Evolutionary conservation across 2,329 filamentous ascomycete species (phyloP), one percentile per base, ranked within the genome.

Genomic region (Stagonosporopsis vannaccii): DNA sequence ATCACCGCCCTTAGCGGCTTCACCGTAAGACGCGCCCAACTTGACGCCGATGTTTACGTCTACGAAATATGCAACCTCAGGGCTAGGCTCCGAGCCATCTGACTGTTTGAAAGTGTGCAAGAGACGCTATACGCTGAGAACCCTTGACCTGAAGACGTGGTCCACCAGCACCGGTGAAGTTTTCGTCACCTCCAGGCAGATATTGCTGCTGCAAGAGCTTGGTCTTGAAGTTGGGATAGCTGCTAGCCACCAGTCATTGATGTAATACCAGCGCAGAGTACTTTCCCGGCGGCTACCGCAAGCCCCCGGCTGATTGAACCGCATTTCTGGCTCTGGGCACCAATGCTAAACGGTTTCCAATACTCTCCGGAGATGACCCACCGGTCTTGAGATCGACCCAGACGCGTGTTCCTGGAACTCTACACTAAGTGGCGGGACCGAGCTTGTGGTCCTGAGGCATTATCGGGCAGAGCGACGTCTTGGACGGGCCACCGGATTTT

Each of bases 101-200:
- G 67, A 69, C 64, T 48, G 54, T 60, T 30, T 65, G 64, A 63
- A 63, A 65, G 35, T 41, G 28, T 46, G 45, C 46, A 36, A 44
- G n/a, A 48, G 48, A 60, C 13, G 57, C 35, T 15, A 47, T 50
- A 56, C 46, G 50, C 51, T 37, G 43, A 42, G 40, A 52, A 28
- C 46, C 51, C 37, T 60, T 41, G 23, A 58, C 53, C 35, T 63
- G 52, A 44, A 56, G 17, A n/a, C 30, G 40, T 42, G 35, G 60
- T 66, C 72, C 72, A 70, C 70, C 41, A 61, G 65, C 53, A 72
- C 72, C 73, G 72, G 73, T 74, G 63, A 70, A 46, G 28, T 59
- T 56, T n/a, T 44, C 51, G 35, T 50, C n/a, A 35, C 41, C 51
- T 63, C 67, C 62, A 75, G 71, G 70, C 71, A 72, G 68, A 72